Evolutionary conservation across 305 asterid species (phyloP).

Genomic region (Ajuga reptans): DNA sequence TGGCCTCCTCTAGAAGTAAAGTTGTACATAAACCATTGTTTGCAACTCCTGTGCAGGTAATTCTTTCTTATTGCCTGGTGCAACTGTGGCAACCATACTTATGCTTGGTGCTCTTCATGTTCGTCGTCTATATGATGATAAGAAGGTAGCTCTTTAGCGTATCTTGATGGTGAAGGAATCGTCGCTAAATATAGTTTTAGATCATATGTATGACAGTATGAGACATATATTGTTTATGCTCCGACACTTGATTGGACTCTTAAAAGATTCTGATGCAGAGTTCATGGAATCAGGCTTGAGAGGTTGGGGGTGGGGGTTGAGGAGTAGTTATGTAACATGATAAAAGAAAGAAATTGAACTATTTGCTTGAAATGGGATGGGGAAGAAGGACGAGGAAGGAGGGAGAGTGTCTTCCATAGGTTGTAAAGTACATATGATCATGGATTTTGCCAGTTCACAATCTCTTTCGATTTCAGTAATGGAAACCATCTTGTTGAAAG

Average conservation of each 20-base stretch:
- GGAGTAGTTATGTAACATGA: not conserved
- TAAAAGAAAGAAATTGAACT: not conserved
- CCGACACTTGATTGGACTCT: slow-evolving; percentile 1
- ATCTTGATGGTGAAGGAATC: not conserved
- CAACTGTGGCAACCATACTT: slow-evolving; percentile 73
- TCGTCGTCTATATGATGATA: slow-evolving; percentile 76
- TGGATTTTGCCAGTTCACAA: not conserved
- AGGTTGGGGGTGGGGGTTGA: not conserved
- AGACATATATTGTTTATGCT: not conserved
- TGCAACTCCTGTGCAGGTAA: slow-evolving; percentile 41
- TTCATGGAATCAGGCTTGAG: not conserved
- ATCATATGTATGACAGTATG: not conserved
- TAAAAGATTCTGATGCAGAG: not conserved
- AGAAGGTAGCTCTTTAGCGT: slow-evolving; percentile 39
- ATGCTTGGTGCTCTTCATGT: slow-evolving; percentile 95
- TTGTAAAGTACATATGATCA: not conserved
- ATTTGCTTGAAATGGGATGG: not conserved
- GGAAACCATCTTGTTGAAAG: not conserved
- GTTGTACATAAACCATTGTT: slow-evolving; percentile 14
- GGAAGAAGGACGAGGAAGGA: slow-evolving; percentile 4
- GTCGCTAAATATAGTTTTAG: not conserved
- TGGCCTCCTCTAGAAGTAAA: slow-evolving; percentile 1
- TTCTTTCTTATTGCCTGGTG: slow-evolving; percentile 67
- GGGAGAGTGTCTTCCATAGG: not conserved
- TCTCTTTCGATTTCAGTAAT: not conserved